These are phyloP conservation scores for Suillus lakei DNA, from an alignment of 768 basidiomycete genomes.

Conservation along the genomic window DNA sequence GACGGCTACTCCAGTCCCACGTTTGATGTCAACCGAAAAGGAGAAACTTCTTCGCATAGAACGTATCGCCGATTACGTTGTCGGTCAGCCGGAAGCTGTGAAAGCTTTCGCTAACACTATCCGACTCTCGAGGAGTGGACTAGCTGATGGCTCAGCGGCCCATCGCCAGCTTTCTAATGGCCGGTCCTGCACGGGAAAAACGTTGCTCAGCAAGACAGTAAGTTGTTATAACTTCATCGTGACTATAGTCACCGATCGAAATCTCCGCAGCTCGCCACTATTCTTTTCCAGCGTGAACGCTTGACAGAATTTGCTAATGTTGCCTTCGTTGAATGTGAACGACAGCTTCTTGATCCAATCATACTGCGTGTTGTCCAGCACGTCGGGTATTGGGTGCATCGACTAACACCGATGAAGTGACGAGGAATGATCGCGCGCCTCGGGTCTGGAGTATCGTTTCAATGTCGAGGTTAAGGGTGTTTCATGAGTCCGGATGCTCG, in stretches of 20 bases:
- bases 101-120: constrained; percentile 94
- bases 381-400: too few species aligned
- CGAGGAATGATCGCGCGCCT: too few species aligned
- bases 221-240: constrained; percentile 32
- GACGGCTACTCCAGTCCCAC: constrained; percentile 91
- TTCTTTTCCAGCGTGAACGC: too few species aligned
- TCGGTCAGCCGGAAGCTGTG: constrained; percentile 91
- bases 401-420: too few species aligned
- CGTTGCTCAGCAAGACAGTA: constrained; percentile 87
- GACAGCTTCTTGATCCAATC: too few species aligned
- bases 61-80: constrained; percentile 73
- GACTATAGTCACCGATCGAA: not conserved
- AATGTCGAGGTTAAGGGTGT: too few species aligned
- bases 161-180: constrained; percentile 92
- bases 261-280: constrained; percentile 69
- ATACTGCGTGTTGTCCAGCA: too few species aligned
- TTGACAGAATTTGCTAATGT: too few species aligned
- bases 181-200: constrained; percentile 92
- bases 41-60: constrained; percentile 91
- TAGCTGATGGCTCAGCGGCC: constrained; percentile 88
- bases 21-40: constrained; percentile 86
- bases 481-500: too few species aligned
- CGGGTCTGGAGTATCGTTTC: too few species aligned
- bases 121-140: constrained; percentile 89
- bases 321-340: too few species aligned